phyloP scores from a whole-genome alignment of 169 alveolate genomes.

The Cryptosporidium ryanae region DNA sequence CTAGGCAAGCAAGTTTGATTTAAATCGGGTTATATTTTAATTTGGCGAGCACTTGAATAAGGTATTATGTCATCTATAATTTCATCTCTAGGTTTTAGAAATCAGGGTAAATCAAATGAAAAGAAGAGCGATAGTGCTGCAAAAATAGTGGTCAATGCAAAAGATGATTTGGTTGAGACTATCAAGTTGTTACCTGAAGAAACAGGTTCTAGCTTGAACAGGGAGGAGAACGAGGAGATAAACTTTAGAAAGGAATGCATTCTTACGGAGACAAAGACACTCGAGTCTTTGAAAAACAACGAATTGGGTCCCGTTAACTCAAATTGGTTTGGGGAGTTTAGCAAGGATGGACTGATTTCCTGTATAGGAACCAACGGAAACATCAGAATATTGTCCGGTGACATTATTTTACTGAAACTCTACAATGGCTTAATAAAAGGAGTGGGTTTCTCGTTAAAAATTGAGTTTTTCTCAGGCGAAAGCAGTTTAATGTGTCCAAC shows the following conservation, averaged over 20 bases:
- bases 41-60: too few species aligned
- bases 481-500: neutral
- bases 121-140: constrained; percentile 11
- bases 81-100: constrained; percentile 22
- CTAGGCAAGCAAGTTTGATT: too few species aligned
- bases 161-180: constrained; percentile 14
- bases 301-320: constrained; percentile 28
- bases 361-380: constrained; percentile 51
- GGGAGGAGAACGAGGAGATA: neutral
- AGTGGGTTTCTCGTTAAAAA: neutral
- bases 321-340: constrained; percentile 54
- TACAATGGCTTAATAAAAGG: constrained; percentile 61
- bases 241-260: constrained; percentile 13
- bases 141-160: neutral
- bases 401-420: constrained; percentile 3
- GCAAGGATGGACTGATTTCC: constrained; percentile 11
- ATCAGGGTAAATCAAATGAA: constrained; percentile 22
- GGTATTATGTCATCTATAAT: constrained; percentile 37
- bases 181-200: neutral
- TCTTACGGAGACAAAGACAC: neutral
- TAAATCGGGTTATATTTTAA: too few species aligned
- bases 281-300: neutral
- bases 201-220: neutral
- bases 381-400: constrained; percentile 40
- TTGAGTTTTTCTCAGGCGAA: constrained; percentile 47